These are phyloP conservation scores for Thuja plicata DNA, from an alignment of 83 land plant species.

Conservation along the genomic window DNA sequence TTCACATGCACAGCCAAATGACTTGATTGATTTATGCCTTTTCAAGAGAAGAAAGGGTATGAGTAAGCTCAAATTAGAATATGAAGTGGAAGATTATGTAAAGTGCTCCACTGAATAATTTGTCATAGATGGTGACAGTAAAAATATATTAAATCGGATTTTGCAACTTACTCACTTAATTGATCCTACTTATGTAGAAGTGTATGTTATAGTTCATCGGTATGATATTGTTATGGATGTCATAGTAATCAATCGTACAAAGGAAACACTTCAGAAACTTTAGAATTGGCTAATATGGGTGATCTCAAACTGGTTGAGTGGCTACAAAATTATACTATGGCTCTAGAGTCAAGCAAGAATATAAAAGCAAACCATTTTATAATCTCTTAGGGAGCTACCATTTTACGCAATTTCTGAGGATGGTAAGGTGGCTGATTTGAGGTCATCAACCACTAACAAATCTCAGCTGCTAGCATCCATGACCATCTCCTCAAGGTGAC, in stretches of 20 bases:
- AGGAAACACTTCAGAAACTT: no score
- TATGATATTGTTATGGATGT: constrained; percentile 92
- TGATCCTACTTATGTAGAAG: constrained; percentile 93
- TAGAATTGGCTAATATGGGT: no score
- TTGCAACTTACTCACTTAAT: constrained; percentile 88
- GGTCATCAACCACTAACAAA: constrained; percentile 20
- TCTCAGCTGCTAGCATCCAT: constrained; percentile 14
- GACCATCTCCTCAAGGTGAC: constrained; percentile 68
- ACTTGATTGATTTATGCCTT: constrained; percentile 87
- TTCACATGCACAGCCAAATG: constrained; percentile 84
- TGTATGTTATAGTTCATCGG: constrained; percentile 90
- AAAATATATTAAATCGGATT: constrained; percentile 70
- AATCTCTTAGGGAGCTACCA: constrained; percentile 85
- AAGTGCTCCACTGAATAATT: constrained; percentile 91
- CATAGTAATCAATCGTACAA: constrained; percentile 42
- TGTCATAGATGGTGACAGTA: constrained; percentile 64
- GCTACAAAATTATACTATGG: no score
- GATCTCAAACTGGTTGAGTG: no score
- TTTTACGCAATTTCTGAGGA: constrained; percentile 68
- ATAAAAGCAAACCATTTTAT: constrained; percentile 49
- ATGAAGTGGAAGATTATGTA: constrained; percentile 83
- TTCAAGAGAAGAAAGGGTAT: constrained; percentile 91
- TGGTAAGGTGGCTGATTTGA: constrained; percentile 44
- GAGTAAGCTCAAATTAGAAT: constrained; percentile 89
- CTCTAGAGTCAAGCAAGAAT: no score